phyloP scores from a whole-genome alignment of 441 rosid genomes.

The Erodium texanum region DNA sequence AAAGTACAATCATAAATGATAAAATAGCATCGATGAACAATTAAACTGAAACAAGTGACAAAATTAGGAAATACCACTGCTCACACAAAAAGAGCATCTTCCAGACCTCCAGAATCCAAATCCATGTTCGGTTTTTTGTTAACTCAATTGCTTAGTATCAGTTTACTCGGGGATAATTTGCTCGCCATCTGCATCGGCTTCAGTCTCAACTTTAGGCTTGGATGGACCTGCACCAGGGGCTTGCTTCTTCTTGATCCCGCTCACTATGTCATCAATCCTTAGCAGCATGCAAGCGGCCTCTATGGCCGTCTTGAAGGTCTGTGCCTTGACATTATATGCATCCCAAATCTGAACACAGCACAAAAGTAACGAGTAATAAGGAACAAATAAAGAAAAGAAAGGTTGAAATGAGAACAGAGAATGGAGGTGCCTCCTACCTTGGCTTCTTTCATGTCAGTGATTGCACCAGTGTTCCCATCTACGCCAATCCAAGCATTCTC shows the following conservation, averaged over 20 bases:
- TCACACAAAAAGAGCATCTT: neutral
- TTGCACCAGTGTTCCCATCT: constrained; percentile 25
- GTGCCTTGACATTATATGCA: constrained; percentile 26
- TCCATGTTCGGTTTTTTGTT: neutral
- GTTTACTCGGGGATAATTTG: constrained; percentile 22
- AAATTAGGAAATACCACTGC: neutral
- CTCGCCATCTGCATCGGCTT: constrained; percentile 21
- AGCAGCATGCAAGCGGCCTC: constrained; percentile 27
- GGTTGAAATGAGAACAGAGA: neutral
- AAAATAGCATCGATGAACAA: neutral
- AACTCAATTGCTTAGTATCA: neutral
- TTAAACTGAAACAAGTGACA: neutral
- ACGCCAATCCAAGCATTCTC: constrained; percentile 27
- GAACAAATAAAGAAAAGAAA: neutral
- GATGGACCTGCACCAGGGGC: constrained; percentile 17
- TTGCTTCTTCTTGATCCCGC: constrained; percentile 27
- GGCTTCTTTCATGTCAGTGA: constrained; percentile 20
- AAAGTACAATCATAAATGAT: no score
- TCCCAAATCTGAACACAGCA: constrained; percentile 21
- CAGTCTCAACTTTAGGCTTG: constrained; percentile 20
- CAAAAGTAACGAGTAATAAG: neutral
- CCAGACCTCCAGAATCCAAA: neutral
- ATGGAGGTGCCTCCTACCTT: constrained; percentile 11
- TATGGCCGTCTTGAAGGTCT: constrained; percentile 25
- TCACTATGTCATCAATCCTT: constrained; percentile 24